A percentile compares a stretch with the other conserved stretches of the same genome.
Evolutionary conservation across 345 rosid species (phyloP).

Genomic region (Reutealis trisperma): DNA sequence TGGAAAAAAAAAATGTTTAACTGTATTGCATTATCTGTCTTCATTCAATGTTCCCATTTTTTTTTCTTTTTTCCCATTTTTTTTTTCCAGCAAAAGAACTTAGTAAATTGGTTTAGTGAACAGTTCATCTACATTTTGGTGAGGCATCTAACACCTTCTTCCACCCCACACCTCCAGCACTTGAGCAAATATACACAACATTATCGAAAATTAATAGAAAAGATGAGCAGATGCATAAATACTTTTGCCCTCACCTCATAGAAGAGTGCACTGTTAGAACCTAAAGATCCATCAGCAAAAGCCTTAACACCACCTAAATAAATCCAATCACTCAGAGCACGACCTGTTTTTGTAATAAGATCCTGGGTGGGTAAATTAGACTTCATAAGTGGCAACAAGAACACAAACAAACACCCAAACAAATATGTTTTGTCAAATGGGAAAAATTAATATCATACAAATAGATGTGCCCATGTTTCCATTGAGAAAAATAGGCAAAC

Average conservation of each 20-base stretch:
- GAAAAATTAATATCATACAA: conserved; percentile 37
- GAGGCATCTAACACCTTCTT: not conserved
- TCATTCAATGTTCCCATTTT: not conserved
- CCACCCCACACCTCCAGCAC: not conserved
- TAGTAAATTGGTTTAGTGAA: not conserved
- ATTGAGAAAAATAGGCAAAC: conserved; percentile 88
- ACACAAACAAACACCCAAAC: not conserved
- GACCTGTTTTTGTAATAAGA: conserved; percentile 51
- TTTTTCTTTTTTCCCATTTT: not conserved
- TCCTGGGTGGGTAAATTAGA: conserved; percentile 41
- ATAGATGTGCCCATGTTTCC: conserved; percentile 65
- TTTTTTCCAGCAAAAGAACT: not conserved
- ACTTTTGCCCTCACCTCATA: conserved; percentile 55
- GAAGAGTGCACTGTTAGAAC: conserved; percentile 88
- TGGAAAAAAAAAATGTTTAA: too few relatives aligned
- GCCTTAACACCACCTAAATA: conserved; percentile 94
- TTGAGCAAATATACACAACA: not conserved
- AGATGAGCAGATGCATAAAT: not conserved
- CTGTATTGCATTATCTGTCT: not conserved
- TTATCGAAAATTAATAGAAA: not conserved
- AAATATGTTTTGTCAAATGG: too few relatives aligned
- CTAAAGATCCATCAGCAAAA: conserved; percentile 89
- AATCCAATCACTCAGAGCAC: conserved; percentile 60
- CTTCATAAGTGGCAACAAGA: conserved; percentile 4
- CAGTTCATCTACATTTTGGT: not conserved